phyloP scores from a whole-genome alignment of 495 filamentous ascomycete species.

The Aspergillus asperescens region DNA sequence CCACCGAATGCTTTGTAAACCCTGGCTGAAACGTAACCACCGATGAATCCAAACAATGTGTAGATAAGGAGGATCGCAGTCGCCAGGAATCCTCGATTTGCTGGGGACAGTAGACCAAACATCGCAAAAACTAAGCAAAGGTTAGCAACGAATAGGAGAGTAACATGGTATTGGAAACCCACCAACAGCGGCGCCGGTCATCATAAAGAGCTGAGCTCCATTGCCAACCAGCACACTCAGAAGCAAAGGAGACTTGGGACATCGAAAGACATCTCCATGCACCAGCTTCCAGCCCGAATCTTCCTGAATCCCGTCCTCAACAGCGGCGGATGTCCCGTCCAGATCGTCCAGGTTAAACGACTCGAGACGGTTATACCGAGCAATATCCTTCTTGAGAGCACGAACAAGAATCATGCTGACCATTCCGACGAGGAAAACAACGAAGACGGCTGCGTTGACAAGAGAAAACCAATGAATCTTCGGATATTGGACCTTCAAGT shows the following conservation, averaged over 20 bases:
- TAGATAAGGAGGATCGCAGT: slow-evolving; percentile 90
- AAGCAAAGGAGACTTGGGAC: slow-evolving; percentile 73
- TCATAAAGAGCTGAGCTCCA: slow-evolving; percentile 93
- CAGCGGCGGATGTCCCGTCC: slow-evolving; percentile 59
- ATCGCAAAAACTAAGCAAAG: slow-evolving; percentile 66
- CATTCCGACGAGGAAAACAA: slow-evolving; percentile 83
- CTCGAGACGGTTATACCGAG: slow-evolving; percentile 89
- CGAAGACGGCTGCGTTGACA: slow-evolving; percentile 89
- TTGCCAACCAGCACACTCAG: slow-evolving; percentile 88
- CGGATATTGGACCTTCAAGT: slow-evolving; percentile 89
- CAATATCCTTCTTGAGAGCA: slow-evolving; percentile 88
- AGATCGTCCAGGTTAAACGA: slow-evolving; percentile 80
- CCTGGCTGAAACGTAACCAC: slow-evolving; percentile 83
- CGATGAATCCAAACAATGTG: slow-evolving; percentile 86
- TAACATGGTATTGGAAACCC: slow-evolving; percentile 10
- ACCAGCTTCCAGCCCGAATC: slow-evolving; percentile 99
- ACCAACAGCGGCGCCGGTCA: slow-evolving; percentile 87
- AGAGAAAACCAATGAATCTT: slow-evolving; percentile 98
- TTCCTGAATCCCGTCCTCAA: slow-evolving; percentile 93
- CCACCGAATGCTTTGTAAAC: slow-evolving; percentile 90
- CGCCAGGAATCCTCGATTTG: slow-evolving; percentile 86
- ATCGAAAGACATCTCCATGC: slow-evolving; percentile 94
- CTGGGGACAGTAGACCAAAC: slow-evolving; percentile 88
- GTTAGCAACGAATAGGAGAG: neutral
- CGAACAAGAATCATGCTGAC: slow-evolving; percentile 83